phyloP scores from a whole-genome alignment of 306 rosid species.

The Macrotyloma uniflorum region DNA sequence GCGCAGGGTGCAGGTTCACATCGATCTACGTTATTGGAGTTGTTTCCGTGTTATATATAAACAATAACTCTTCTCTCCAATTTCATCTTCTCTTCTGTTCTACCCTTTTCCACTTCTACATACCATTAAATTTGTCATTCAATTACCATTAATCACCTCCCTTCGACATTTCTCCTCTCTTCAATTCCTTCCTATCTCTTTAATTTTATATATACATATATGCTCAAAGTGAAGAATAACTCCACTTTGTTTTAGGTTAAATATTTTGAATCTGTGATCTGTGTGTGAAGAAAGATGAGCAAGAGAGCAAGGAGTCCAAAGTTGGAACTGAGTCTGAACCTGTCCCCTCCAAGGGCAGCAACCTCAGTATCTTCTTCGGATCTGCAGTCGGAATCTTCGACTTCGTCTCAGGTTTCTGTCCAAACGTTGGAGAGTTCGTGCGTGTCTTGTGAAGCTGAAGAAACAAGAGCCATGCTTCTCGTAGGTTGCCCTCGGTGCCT shows the following conservation, averaged over 20 bases:
- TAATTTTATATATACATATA: background rate
- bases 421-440: slow-evolving; percentile 49
- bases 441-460: slow-evolving; percentile 46
- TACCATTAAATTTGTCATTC: slow-evolving; percentile 31
- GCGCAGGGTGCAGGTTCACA: background rate
- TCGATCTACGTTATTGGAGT: background rate
- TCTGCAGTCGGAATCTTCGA: background rate
- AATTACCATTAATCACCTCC: slow-evolving; percentile 26
- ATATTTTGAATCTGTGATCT: background rate
- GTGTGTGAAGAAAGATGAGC: slow-evolving; percentile 32
- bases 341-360: slow-evolving; percentile 39
- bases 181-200: background rate
- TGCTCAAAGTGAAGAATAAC: background rate
- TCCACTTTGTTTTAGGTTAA: background rate
- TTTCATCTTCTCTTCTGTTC: background rate
- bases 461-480: slow-evolving; percentile 53
- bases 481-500: slow-evolving; percentile 66
- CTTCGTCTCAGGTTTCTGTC: background rate
- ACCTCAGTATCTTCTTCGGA: background rate
- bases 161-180: slow-evolving; percentile 6
- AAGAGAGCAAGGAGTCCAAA: slow-evolving; percentile 39
- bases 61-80: background rate
- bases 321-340: slow-evolving; percentile 47
- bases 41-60: background rate
- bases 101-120: slow-evolving; percentile 34